A percentile compares a stretch with the other conserved stretches of the same genome.
These are phyloP conservation scores for Neospermospora avenae DNA, from an alignment of 2,329 filamentous ascomycete species.

Conservation along the genomic window DNA sequence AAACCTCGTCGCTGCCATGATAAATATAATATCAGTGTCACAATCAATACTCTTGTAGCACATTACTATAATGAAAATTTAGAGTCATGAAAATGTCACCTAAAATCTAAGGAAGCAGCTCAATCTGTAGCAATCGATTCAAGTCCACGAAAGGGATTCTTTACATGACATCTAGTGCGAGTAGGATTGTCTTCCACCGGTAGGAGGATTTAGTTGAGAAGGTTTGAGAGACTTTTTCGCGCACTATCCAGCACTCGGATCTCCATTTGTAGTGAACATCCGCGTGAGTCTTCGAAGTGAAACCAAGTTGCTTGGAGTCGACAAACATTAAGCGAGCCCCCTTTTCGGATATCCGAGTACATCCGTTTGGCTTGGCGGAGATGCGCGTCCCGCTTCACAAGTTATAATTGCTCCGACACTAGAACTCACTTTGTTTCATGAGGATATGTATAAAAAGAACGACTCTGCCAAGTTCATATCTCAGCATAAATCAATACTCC, in stretches of 20 bases:
- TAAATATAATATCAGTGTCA: too few species aligned
- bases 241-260: background rate
- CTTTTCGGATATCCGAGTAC: background rate
- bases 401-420: background rate
- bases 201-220: too few species aligned
- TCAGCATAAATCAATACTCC: background rate
- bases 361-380: background rate
- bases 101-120: too few species aligned
- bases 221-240: background rate
- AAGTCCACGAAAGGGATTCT: too few species aligned
- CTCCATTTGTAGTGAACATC: background rate
- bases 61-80: too few species aligned
- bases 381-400: background rate
- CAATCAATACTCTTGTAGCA: too few species aligned
- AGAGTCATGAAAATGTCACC: too few species aligned
- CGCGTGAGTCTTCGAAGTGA: background rate
- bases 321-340: background rate
- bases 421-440: background rate
- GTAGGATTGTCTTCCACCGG: too few species aligned
- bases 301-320: too few species aligned
- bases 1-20: too few species aligned
- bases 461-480: background rate
- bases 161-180: too few species aligned
- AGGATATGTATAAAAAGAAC: background rate
- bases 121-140: too few species aligned